A percentile compares a stretch with the other conserved stretches of the same genome.
Conservation (phyloP, 2,329 filamentous ascomycete genomes). For the Alternaria solani region DNA sequence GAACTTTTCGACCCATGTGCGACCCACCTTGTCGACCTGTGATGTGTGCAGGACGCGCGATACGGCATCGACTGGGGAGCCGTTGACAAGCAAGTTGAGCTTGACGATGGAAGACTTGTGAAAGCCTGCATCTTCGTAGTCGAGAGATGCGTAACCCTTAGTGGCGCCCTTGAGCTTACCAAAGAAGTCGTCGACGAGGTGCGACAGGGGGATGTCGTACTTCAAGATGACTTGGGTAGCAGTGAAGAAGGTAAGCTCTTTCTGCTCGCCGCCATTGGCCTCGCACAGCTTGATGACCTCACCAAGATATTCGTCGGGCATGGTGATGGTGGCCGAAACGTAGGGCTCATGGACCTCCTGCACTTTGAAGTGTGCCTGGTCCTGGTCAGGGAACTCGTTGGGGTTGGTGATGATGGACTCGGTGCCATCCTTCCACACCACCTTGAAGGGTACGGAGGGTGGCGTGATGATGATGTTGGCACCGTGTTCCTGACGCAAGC, state of each 20-base stretch:
- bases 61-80: constrained; percentile 90
- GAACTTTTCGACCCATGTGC: constrained; percentile 93
- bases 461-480: constrained; percentile 96
- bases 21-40: constrained; percentile 80
- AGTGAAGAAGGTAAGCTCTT: constrained; percentile 89
- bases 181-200: constrained; percentile 96
- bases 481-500: constrained; percentile 91
- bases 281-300: constrained; percentile 96
- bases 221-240: constrained; percentile 92
- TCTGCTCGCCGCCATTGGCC: constrained; percentile 84
- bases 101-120: constrained; percentile 81
- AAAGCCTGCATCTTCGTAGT: constrained; percentile 97
- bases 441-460: constrained; percentile 90
- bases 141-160: constrained; percentile 93
- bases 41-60: constrained; percentile 86
- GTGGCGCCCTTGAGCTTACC: constrained; percentile 93
- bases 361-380: constrained; percentile 62
- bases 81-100: constrained; percentile 92
- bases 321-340: constrained; percentile 83
- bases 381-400: constrained; percentile 82
- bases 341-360: constrained; percentile 74
- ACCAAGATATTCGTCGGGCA: constrained; percentile 93
- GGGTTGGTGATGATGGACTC: constrained; percentile 86
- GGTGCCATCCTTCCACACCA: constrained; percentile 78
- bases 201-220: constrained; percentile 86